Base-by-base conservation (phyloP, 2,329 filamentous ascomycete species). In the Pseudohalonectria lignicola region DNA sequence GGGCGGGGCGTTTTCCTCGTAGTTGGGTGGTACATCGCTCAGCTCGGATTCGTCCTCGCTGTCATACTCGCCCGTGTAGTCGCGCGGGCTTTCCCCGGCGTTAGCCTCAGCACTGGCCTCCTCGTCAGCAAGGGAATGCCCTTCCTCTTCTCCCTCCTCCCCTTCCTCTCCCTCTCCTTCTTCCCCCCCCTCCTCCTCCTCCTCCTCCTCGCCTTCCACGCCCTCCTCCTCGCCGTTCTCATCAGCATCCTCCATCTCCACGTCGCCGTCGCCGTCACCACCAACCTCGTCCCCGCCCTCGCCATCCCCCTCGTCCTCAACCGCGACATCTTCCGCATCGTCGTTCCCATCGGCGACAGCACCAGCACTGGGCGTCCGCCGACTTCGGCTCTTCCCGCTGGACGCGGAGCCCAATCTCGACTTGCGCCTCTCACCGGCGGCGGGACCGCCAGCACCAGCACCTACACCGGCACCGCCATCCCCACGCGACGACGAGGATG, bases 11-110 rank as follows among this genome's bases (percentile, higher is more conserved):
- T 77, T 69, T 32, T 76, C 70, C 37, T 78, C 71, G 40, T 74
- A 74, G 30, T 69, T 71, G 4, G 69, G 59, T 19, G 75, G 65
- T 4, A 78, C 70, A 43, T 83, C 79, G 37, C 76, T 82, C 0
- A 83, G 61, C 44, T 82, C 79, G 49, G 77, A 82, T 53, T 83
- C 79, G 39, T 81, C 76, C 44, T 82, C 78, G 0, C 74, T 78
- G 23, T 26, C 23, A 12, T 26, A 7, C 8, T 26, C 8, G 23
- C 23, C 12, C 23, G 23, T 8, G 30, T 71, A 79, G 43, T 81
- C 76, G 42, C 79, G 73, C 7, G 78, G 59, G 42, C 74, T 84
- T 5, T 70, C 72, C 0, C 68, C 66, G 5, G 69, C 67, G 40
- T 75, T 78, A 36, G 64, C 74, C 23, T 47, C 40, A n/a, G 50